Base-by-base conservation (phyloP, 306 rosid species). In the Gastrolobium villosum region DNA sequence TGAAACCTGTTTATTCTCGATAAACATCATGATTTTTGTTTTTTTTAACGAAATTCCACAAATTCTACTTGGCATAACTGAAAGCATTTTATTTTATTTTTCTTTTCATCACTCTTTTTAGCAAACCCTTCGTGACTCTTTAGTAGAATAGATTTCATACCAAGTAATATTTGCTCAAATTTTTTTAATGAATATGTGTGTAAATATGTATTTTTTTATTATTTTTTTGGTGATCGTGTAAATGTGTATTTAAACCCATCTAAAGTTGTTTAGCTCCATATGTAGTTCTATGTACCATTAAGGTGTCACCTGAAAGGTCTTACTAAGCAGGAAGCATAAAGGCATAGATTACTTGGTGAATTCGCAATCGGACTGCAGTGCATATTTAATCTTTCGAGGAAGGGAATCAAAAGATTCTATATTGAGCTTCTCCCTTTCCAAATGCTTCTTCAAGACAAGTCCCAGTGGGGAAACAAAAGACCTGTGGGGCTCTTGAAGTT, bases 371-470 rank as follows among this genome's bases (percentile, higher is more conserved):
- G 11, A 81, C 54, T 37, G 3, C 26, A 34, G 15, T 13, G 79
- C 26, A 70, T 74, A 75, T 52, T 75, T 15, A 75, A 64, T 40
- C 75, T 60, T 79, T 26, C n/a, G 59, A 84, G 8, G 31, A 37
- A 65, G 54, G 82, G 57, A 75, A 54, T 32, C 13, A 39, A 75
- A 60, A 62, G 10, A 40, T 1, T 28, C 4, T 14, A 35, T 20
- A 15, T 46, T 59, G 35, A 64, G 57, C 69, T 28, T 66, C 32
- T 63, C 28, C 28, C 75, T 65, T 80, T 72, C 10, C 5, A 36
- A 43, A 54, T 59, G 77, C 44, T 75, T 57, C 34, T 67, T 26
- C 37, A 34, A 70, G 72, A 63, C 59, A 50, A 45, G 70, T 48
- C 40, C 43, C 34, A 15, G 54, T 11, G 14, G 30, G 55, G 34